Conservation (phyloP, 345 rosid species). For the Geranium brycei region DNA sequence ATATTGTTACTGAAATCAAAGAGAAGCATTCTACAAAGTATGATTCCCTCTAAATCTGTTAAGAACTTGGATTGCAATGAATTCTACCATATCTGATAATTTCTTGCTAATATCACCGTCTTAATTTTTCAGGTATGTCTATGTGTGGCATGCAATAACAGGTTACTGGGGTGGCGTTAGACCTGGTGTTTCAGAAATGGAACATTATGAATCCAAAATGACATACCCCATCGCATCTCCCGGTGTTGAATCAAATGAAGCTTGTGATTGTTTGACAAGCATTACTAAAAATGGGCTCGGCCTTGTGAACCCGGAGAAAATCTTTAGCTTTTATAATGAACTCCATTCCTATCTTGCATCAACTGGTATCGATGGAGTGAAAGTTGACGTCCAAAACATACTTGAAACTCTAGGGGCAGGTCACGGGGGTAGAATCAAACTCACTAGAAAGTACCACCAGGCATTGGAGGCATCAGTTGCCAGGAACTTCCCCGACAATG, state of each 20-base stretch:
- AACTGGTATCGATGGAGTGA: slow-evolving; percentile 62
- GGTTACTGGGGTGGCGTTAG: slow-evolving; percentile 67
- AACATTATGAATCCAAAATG: slow-evolving; percentile 44
- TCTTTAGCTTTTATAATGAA: slow-evolving; percentile 50
- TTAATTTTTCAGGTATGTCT: slow-evolving; percentile 26
- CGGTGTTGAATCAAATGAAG: slow-evolving; percentile 49
- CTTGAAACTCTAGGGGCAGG: slow-evolving; percentile 59
- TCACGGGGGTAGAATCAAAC: slow-evolving; percentile 57
- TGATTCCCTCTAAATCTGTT: slow-evolving; percentile 3
- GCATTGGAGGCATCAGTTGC: slow-evolving; percentile 57
- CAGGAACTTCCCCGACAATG: slow-evolving; percentile 43
- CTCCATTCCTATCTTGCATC: slow-evolving; percentile 66
- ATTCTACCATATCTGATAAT: neutral
- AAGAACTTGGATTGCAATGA: neutral
- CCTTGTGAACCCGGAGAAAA: slow-evolving; percentile 62
- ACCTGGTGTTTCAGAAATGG: slow-evolving; percentile 36
- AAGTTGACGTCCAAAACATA: slow-evolving; percentile 77
- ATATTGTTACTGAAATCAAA: slow-evolving; percentile 43
- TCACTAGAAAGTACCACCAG: slow-evolving; percentile 50
- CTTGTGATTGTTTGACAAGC: slow-evolving; percentile 35
- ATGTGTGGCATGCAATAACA: slow-evolving; percentile 59
- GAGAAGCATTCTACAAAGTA: slow-evolving; percentile 42
- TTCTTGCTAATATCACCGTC: neutral
- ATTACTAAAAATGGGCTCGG: slow-evolving; percentile 51
- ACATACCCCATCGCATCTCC: slow-evolving; percentile 41